These are phyloP conservation scores for Suhomyces guaymorum DNA, from an alignment of 1,139 yeast genomes.

Conservation along the genomic window DNA sequence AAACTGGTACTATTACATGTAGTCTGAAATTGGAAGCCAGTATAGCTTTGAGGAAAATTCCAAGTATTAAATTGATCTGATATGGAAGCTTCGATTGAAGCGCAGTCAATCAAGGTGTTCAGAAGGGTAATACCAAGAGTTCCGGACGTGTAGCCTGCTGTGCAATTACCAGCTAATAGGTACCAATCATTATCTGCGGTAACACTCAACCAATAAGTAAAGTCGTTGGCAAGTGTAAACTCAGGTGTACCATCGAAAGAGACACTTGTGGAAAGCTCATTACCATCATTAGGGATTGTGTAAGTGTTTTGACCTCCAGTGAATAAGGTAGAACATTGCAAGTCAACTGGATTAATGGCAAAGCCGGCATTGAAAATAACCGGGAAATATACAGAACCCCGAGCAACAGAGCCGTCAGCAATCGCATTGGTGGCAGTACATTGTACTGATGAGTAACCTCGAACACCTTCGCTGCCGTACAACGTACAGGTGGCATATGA, in stretches of 20 bases:
- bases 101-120: slow-evolving; percentile 24
- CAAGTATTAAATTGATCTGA: slow-evolving; percentile 27
- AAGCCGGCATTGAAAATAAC: slow-evolving; percentile 30
- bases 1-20: not conserved
- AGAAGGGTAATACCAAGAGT: slow-evolving; percentile 21
- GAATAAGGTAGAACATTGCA: slow-evolving; percentile 22
- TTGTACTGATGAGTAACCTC: slow-evolving; percentile 24
- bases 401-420: slow-evolving; percentile 14
- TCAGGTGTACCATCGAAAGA: slow-evolving; percentile 16
- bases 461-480: slow-evolving; percentile 25
- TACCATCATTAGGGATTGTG: slow-evolving; percentile 30
- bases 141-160: slow-evolving; percentile 27
- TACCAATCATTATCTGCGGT: slow-evolving; percentile 15
- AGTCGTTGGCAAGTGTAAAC: slow-evolving; percentile 1
- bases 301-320: slow-evolving; percentile 28
- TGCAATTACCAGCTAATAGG: slow-evolving; percentile 25
- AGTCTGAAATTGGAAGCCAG: slow-evolving; percentile 3
- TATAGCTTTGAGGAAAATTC: slow-evolving; percentile 19
- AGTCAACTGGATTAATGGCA: slow-evolving; percentile 22
- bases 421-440: slow-evolving; percentile 27
- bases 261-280: slow-evolving; percentile 19
- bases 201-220: not conserved
- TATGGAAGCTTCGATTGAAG: slow-evolving; percentile 21
- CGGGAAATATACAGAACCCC: slow-evolving; percentile 29
- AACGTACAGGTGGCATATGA: slow-evolving; percentile 31